Percentiles rank a stretch among this genome's conserved stretches.
Conservation (phyloP, 495 filamentous ascomycete genomes). For the Tuber melanosporum region DNA sequence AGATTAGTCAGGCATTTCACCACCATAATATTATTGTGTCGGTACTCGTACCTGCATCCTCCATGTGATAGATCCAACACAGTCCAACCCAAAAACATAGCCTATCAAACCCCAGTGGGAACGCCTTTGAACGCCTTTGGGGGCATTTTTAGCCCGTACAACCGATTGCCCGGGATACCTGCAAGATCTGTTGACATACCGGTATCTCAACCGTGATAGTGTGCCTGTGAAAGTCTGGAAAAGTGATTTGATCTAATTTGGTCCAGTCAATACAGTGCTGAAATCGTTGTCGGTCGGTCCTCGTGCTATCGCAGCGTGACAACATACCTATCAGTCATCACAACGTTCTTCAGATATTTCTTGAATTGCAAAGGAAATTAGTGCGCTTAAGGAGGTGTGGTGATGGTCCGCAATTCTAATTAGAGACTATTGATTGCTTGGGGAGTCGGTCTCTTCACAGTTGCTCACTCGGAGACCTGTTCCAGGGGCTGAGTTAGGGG, state of each 20-base stretch:
- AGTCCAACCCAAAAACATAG: neutral
- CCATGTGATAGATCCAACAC: neutral
- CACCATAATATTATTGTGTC: neutral
- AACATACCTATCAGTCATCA: neutral
- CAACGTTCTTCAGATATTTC: neutral
- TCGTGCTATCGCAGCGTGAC: neutral
- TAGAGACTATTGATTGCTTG: neutral
- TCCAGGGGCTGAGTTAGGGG: neutral
- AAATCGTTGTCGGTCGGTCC: neutral
- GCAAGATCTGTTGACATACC: neutral
- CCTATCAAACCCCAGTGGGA: neutral
- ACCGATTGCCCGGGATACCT: neutral
- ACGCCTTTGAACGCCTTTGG: neutral
- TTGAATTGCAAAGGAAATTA: neutral
- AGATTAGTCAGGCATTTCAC: neutral
- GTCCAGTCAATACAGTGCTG: neutral
- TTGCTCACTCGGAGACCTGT: neutral
- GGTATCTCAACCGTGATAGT: neutral
- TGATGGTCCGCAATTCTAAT: neutral
- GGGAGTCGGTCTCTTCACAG: neutral
- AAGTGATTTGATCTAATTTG: neutral
- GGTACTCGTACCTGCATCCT: neutral
- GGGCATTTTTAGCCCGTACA: neutral
- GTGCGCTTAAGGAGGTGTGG: neutral
- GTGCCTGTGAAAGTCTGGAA: neutral